Evolutionary conservation across 768 basidiomycete species (phyloP).

Genomic region (Boletales sp.): DNA sequence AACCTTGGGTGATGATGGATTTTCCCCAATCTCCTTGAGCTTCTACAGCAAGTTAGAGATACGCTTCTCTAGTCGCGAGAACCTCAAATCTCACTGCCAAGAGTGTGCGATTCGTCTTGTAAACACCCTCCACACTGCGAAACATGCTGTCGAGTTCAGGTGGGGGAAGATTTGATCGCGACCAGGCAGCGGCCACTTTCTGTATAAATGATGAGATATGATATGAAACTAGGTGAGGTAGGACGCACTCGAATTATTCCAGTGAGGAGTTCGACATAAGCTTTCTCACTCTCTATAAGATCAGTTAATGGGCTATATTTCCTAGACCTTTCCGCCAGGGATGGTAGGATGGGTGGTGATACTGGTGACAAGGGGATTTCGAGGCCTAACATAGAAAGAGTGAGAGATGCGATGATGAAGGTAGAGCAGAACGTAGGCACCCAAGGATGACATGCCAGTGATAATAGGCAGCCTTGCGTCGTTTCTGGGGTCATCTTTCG

Average conservation of each 20-base stretch:
- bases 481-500: conserved; percentile 15
- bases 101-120: conserved; percentile 84
- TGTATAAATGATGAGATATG: conserved; percentile 32
- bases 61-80: not conserved
- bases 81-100: conserved; percentile 48
- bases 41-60: conserved; percentile 49
- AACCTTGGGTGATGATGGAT: conserved; percentile 89
- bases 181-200: conserved; percentile 99
- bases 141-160: conserved; percentile 92
- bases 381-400: conserved; percentile 13
- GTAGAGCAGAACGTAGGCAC: conserved; percentile 13
- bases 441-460: conserved; percentile 18
- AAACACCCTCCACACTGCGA: conserved; percentile 86
- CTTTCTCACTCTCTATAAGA: conserved; percentile 90
- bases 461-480: not conserved
- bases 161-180: conserved; percentile 89
- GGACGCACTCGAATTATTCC: conserved; percentile 82
- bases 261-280: conserved; percentile 87
- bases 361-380: conserved; percentile 20
- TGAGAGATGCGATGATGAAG: conserved; percentile 15
- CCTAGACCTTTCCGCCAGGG: conserved; percentile 48
- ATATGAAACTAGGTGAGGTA: not conserved
- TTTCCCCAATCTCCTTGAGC: conserved; percentile 90
- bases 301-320: conserved; percentile 83
- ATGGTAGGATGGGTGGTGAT: conserved; percentile 19